Evolutionary conservation across 164 flowering plant genomes (phyloP), one percentile per base, ranked within the genome.

Genomic region (Stephania cephalantha): DNA sequence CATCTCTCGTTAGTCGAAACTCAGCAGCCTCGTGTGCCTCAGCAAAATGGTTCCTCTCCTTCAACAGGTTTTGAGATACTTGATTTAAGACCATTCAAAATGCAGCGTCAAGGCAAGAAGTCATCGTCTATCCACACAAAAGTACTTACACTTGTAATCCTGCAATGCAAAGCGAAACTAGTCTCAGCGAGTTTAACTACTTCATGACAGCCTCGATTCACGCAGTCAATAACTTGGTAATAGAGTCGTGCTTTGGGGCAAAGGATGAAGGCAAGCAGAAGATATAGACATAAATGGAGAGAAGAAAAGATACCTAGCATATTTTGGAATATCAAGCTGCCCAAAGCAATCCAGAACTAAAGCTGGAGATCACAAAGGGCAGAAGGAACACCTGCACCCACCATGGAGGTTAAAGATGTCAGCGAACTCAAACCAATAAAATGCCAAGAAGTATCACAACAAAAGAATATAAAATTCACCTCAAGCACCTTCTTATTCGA

Each of bases 271-370:
- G n/a, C 64, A 15, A 66, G 31, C 48, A 69, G 71, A 35, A 69
- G 35, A 42, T 71, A 25, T 6, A 64, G 9, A 42, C 6, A 63
- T 2, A 76, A 35, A 2, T 35, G 61, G 46, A 45, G 44, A 52
- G 53, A 18, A 67, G 52, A 22, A 2, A 55, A 67, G 1, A 55
- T 44, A 89, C 97, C 98, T 85, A 90, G 80, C 76, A 83, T 83
- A 85, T 80, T 83, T 73, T 73, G 80, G 81, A 82, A 78, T 70
- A 78, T 71, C 72, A 74, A 22, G 82, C 83, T 22, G 88, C 91
- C 97, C 94, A 86, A 82, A 84, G 89, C 88, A 87, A 83, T 86
- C 93, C 92, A 86, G 85, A 82, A 79, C 84, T 84, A 80, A 77
- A 71, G 83, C 89, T 77, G 86, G 87, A 90, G 81, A 85, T 74